phyloP scores from a whole-genome alignment of 2,329 filamentous ascomycete genomes.

The Myriosclerotinia duriaeana region DNA sequence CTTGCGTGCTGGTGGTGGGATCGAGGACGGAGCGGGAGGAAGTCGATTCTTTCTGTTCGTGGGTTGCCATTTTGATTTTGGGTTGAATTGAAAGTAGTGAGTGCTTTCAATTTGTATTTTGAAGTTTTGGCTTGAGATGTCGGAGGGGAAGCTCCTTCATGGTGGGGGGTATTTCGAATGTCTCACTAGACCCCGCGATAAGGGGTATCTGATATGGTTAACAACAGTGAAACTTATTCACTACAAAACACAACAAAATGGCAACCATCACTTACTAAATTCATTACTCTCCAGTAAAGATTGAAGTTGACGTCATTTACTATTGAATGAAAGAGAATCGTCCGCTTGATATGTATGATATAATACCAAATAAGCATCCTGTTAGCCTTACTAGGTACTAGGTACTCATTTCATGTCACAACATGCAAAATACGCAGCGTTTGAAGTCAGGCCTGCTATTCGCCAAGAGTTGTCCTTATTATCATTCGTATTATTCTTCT shows the following conservation, averaged over 20 bases:
- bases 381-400: too few species aligned
- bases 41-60: constrained; percentile 40
- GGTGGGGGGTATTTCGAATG: neutral
- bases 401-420: neutral
- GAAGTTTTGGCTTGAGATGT: neutral
- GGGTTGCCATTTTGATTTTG: constrained; percentile 37
- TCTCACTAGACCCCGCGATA: neutral
- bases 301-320: too few species aligned
- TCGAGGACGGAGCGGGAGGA: constrained; percentile 38
- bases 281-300: neutral
- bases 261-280: neutral
- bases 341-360: too few species aligned
- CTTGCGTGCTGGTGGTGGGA: constrained; percentile 33
- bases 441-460: constrained; percentile 5
- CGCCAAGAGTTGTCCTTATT: too few species aligned
- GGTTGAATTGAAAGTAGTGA: neutral
- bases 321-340: too few species aligned
- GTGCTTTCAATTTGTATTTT: neutral
- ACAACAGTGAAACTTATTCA: neutral
- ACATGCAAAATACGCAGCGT: neutral
- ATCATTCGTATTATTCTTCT: neutral
- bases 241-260: neutral
- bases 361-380: too few species aligned
- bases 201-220: neutral
- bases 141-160: neutral